Evolutionary conservation across 768 basidiomycete genomes (phyloP).

Genomic region (Amanita jacksonii): DNA sequence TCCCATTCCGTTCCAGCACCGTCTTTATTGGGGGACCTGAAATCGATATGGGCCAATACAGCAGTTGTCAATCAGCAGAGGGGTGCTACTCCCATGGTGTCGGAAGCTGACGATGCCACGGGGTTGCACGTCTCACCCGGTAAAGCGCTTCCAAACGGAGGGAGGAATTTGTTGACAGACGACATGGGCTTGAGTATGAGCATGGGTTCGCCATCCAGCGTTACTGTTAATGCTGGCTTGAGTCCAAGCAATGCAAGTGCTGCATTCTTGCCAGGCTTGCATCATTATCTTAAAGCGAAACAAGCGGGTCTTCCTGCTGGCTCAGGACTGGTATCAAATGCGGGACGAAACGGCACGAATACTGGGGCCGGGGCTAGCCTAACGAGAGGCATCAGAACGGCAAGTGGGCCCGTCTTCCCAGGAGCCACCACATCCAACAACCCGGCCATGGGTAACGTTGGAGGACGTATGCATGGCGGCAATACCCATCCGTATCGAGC

Average conservation of each 20-base stretch:
- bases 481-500: constrained; percentile 31
- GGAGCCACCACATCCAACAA: neutral
- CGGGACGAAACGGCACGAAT: neutral
- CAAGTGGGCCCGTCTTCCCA: constrained; percentile 5
- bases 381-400: neutral
- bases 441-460: constrained; percentile 12
- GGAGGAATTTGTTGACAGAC: constrained; percentile 15
- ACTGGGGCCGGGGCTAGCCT: neutral
- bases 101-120: constrained; percentile 34
- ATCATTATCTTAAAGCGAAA: constrained; percentile 50
- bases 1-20: constrained; percentile 78
- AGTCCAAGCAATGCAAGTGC: constrained; percentile 74
- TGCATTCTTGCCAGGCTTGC: constrained; percentile 69
- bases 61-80: constrained; percentile 13
- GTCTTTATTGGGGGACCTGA: constrained; percentile 64
- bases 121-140: constrained; percentile 41
- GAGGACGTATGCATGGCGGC: constrained; percentile 29
- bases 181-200: constrained; percentile 27
- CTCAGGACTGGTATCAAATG: constrained; percentile 5
- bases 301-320: constrained; percentile 14
- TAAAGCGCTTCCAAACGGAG: constrained; percentile 17
- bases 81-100: constrained; percentile 20
- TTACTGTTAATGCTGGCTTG: constrained; percentile 27
- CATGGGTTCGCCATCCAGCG: constrained; percentile 17
- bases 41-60: constrained; percentile 73